Evolutionary conservation across 2,329 filamentous ascomycete genomes (phyloP).

Genomic region (Capronia coronata): DNA sequence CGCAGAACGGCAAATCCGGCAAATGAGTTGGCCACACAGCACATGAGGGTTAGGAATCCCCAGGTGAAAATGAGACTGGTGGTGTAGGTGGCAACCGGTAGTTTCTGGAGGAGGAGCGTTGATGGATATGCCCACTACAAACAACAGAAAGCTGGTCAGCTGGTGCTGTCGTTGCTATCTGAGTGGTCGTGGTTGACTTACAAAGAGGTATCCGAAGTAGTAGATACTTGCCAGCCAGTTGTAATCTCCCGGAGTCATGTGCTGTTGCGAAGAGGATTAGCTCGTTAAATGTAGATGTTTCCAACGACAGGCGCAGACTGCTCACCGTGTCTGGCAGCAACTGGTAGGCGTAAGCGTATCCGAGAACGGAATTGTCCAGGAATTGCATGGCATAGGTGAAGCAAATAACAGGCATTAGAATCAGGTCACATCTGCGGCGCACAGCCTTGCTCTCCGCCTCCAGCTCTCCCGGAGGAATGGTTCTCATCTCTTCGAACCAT

Average conservation of each 20-base stretch:
- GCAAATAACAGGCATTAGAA: conserved; percentile 6
- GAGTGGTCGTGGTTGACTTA: neutral
- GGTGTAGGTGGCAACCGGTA: conserved; percentile 40
- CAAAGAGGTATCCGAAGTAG: conserved; percentile 41
- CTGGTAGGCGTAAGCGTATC: conserved; percentile 37
- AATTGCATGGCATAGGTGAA: conserved; percentile 45
- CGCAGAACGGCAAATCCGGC: conserved; percentile 41
- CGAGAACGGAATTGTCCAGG: conserved; percentile 40
- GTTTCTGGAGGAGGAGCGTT: conserved; percentile 38
- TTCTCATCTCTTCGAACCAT: conserved; percentile 9
- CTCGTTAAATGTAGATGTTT: no score
- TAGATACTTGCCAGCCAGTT: conserved; percentile 40
- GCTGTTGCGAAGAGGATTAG: conserved; percentile 17
- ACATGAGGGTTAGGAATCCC: conserved; percentile 36
- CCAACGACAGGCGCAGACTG: neutral
- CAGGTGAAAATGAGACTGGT: conserved; percentile 38
- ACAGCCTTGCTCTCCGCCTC: conserved; percentile 6
- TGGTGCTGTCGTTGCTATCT: neutral
- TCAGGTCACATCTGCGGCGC: conserved; percentile 4
- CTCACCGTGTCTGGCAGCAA: conserved; percentile 31
- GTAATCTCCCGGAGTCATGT: conserved; percentile 33
- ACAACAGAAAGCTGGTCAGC: neutral
- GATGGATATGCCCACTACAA: conserved; percentile 36
- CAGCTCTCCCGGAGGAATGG: conserved; percentile 2
- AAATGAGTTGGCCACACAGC: conserved; percentile 35